These are phyloP conservation scores for Yamadazyma triangularis DNA, from an alignment of 1,139 yeast species.

Conservation along the genomic window DNA sequence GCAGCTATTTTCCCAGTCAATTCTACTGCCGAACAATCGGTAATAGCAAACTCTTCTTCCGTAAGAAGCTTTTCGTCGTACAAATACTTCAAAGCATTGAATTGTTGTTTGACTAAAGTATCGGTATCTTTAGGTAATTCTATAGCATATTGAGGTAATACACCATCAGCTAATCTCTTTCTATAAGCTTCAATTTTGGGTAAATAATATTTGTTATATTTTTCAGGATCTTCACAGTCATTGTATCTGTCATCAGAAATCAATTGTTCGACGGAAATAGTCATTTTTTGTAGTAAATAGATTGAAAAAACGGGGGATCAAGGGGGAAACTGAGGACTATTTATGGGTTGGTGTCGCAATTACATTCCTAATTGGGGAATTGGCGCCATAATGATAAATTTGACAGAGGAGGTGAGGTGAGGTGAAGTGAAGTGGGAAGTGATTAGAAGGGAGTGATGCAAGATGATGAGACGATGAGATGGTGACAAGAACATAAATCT, in stretches of 20 bases:
- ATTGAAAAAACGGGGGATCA: too few relatives aligned
- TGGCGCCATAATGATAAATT: too few relatives aligned
- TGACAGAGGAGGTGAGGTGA: too few relatives aligned
- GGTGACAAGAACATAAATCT: too few relatives aligned
- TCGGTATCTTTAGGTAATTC: constrained; percentile 39
- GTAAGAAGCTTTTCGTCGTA: constrained; percentile 40
- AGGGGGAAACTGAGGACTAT: too few relatives aligned
- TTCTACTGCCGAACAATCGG: constrained; percentile 37
- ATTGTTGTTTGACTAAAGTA: constrained; percentile 34
- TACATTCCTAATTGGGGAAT: too few relatives aligned
- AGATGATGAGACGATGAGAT: too few relatives aligned
- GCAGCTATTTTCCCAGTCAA: constrained; percentile 32
- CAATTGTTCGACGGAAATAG: constrained; percentile 22
- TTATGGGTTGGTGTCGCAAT: too few relatives aligned
- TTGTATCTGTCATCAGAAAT: constrained; percentile 29
- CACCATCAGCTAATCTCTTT: constrained; percentile 33
- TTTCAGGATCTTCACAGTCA: constrained; percentile 34
- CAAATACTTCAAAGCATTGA: constrained; percentile 44
- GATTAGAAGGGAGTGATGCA: too few relatives aligned
- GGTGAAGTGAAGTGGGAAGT: too few relatives aligned
- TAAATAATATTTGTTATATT: constrained; percentile 29
- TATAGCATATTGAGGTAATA: constrained; percentile 38
- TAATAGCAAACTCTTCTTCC: constrained; percentile 41
- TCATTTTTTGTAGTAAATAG: too few relatives aligned
- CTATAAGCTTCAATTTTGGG: constrained; percentile 52